Percentiles rank a stretch among this genome's conserved stretches.
Evolutionary conservation across 2,329 filamentous ascomycete species (phyloP).

Genomic region (Nemania diffusa): DNA sequence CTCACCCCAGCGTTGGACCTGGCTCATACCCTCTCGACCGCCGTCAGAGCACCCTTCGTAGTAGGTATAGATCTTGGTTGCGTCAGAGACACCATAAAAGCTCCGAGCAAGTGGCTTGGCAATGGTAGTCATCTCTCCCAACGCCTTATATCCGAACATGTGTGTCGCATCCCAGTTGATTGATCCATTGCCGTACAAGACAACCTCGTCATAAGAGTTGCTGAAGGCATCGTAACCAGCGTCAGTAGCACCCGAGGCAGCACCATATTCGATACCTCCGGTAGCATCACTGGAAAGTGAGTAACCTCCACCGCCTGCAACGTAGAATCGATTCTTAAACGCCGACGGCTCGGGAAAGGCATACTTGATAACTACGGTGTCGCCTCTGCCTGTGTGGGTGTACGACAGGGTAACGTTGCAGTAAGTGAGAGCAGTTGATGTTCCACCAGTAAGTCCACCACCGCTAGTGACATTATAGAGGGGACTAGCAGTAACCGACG

Average conservation of each 20-base stretch:
- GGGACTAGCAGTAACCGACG: slow-evolving; percentile 53
- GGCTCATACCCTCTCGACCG: slow-evolving; percentile 61
- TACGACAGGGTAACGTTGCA: slow-evolving; percentile 53
- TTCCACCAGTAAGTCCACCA: slow-evolving; percentile 39
- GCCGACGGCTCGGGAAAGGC: slow-evolving; percentile 50
- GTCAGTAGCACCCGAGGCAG: slow-evolving; percentile 54
- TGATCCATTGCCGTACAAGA: slow-evolving; percentile 60
- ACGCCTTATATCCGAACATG: slow-evolving; percentile 62
- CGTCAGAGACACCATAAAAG: slow-evolving; percentile 50
- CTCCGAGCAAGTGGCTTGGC: slow-evolving; percentile 56
- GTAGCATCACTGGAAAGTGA: slow-evolving; percentile 52
- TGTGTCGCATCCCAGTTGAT: slow-evolving; percentile 61
- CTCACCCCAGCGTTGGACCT: slow-evolving; percentile 53
- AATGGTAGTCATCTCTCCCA: slow-evolving; percentile 62
- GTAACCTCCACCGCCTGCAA: slow-evolving; percentile 57
- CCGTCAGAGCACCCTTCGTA: slow-evolving; percentile 61
- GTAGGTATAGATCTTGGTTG: slow-evolving; percentile 59
- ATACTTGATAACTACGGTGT: slow-evolving; percentile 51
- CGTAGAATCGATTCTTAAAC: slow-evolving; percentile 59
- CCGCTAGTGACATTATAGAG: slow-evolving; percentile 51
- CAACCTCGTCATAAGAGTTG: slow-evolving; percentile 52
- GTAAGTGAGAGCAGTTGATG: slow-evolving; percentile 46
- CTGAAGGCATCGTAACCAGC: slow-evolving; percentile 58
- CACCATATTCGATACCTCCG: slow-evolving; percentile 56
- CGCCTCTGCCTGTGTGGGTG: slow-evolving; percentile 48